A percentile compares a stretch with the other conserved stretches of the same genome.
Evolutionary conservation across 2,329 filamentous ascomycete species (phyloP).

Genomic region (Colletotrichum sp.): DNA sequence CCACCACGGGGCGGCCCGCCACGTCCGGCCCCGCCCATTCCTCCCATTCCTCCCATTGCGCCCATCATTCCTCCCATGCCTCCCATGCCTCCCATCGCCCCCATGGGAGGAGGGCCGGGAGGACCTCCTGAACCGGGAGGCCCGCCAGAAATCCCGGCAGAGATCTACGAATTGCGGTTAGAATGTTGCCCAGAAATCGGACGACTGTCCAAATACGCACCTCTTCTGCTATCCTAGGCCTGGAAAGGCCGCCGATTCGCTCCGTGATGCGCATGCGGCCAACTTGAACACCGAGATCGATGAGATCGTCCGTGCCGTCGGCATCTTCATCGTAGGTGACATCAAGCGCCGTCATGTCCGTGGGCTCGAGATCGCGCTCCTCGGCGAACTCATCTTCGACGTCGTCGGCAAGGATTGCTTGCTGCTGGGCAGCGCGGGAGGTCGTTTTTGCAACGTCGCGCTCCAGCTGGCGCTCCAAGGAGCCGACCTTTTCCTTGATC

Average conservation of each 20-base stretch:
- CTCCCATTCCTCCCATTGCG: not conserved
- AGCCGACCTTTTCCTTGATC: conserved; percentile 80
- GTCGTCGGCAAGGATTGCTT: conserved; percentile 51
- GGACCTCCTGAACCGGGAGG: conserved; percentile 21
- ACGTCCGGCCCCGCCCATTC: conserved; percentile 15
- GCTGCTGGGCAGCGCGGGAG: conserved; percentile 33
- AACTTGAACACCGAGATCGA: conserved; percentile 74
- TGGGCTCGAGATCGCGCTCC: conserved; percentile 64
- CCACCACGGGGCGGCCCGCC: conserved; percentile 22
- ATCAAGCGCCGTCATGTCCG: conserved; percentile 67
- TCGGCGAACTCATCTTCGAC: conserved; percentile 65
- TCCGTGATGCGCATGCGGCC: conserved; percentile 78
- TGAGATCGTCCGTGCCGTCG: conserved; percentile 63
- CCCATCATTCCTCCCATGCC: conserved; percentile 12
- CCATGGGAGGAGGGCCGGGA: conserved; percentile 9
- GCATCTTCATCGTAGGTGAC: conserved; percentile 70
- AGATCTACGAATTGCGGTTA: conserved; percentile 31
- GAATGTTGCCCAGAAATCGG: not conserved
- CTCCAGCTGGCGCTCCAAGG: conserved; percentile 72
- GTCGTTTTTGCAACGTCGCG: conserved; percentile 64
- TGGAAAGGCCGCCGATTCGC: conserved; percentile 73
- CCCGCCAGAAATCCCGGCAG: conserved; percentile 34
- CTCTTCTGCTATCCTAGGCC: conserved; percentile 74
- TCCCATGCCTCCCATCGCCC: conserved; percentile 3
- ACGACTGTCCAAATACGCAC: conserved; percentile 42